phyloP scores from a whole-genome alignment of 2,329 filamentous ascomycete species.

The Salinomyces thailandicus region DNA sequence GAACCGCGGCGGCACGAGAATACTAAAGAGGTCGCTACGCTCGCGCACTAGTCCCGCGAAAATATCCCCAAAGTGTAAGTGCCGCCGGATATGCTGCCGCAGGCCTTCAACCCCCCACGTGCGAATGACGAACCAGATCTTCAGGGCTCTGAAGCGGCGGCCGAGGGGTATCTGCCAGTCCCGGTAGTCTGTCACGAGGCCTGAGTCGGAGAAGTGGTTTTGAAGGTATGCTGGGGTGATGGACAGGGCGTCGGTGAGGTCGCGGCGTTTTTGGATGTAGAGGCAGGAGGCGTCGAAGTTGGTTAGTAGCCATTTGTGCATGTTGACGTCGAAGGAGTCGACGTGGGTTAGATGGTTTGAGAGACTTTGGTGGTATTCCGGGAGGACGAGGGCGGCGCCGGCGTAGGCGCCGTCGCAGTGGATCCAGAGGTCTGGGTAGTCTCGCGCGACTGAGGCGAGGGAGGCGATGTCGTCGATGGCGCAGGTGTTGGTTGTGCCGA shows the following conservation, averaged over 20 bases:
- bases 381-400: constrained; percentile 69
- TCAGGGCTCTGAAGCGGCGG: constrained; percentile 74
- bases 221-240: constrained; percentile 73
- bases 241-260: constrained; percentile 69
- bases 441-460: constrained; percentile 48
- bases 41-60: constrained; percentile 53
- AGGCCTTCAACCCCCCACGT: constrained; percentile 71
- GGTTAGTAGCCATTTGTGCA: constrained; percentile 94
- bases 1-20: constrained; percentile 65
- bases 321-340: constrained; percentile 88
- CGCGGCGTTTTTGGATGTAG: constrained; percentile 62
- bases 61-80: constrained; percentile 56
- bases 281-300: constrained; percentile 83
- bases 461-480: constrained; percentile 71
- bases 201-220: constrained; percentile 69
- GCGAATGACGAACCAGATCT: constrained; percentile 90
- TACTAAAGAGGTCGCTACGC: constrained; percentile 60
- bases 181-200: constrained; percentile 84
- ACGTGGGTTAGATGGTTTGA: constrained; percentile 53
- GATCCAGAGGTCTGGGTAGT: constrained; percentile 63
- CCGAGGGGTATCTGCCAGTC: constrained; percentile 97
- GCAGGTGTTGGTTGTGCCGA: constrained; percentile 83
- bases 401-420: constrained; percentile 93
- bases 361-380: constrained; percentile 68
- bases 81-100: constrained; percentile 59